Percentiles rank a stretch among this genome's conserved stretches.
phyloP scores from a whole-genome alignment of 2,329 filamentous ascomycete species.

The Nigrospora osmanthi region DNA sequence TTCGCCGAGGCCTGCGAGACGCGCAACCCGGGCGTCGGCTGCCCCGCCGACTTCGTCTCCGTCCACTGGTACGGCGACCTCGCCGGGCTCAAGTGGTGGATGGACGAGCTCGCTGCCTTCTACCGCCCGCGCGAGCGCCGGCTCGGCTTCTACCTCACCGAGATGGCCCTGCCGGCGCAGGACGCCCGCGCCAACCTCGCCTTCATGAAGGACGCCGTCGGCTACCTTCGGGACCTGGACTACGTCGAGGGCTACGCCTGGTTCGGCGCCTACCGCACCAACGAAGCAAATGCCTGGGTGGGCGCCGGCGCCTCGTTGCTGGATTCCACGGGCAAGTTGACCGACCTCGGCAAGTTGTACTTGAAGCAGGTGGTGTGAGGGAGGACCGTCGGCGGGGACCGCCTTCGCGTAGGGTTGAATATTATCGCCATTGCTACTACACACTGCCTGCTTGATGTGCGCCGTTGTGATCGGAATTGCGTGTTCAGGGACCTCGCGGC shows the following conservation, averaged over 20 bases:
- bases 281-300: background rate
- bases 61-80: constrained; percentile 32
- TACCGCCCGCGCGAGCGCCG: constrained; percentile 15
- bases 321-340: background rate
- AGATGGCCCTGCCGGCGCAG: constrained; percentile 27
- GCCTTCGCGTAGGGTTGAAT: too few species aligned
- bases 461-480: too few species aligned
- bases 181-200: constrained; percentile 1
- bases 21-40: constrained; percentile 24
- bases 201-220: constrained; percentile 20
- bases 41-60: constrained; percentile 30
- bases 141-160: constrained; percentile 28
- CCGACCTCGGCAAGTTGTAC: background rate
- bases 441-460: too few species aligned
- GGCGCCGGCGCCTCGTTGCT: background rate
- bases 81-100: constrained; percentile 24
- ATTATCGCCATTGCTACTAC: too few species aligned
- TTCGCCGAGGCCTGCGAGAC: constrained; percentile 31
- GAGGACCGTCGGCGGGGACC: too few species aligned
- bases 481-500: too few species aligned
- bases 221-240: constrained; percentile 27
- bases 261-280: constrained; percentile 24
- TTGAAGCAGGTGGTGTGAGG: too few species aligned
- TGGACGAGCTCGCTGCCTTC: constrained; percentile 23
- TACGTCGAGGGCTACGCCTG: constrained; percentile 31